Evolutionary conservation across 192 early-diverging fungal genomes (phyloP), one percentile per base, ranked within the genome.

Genomic region (Geosiphon pyriformis): DNA sequence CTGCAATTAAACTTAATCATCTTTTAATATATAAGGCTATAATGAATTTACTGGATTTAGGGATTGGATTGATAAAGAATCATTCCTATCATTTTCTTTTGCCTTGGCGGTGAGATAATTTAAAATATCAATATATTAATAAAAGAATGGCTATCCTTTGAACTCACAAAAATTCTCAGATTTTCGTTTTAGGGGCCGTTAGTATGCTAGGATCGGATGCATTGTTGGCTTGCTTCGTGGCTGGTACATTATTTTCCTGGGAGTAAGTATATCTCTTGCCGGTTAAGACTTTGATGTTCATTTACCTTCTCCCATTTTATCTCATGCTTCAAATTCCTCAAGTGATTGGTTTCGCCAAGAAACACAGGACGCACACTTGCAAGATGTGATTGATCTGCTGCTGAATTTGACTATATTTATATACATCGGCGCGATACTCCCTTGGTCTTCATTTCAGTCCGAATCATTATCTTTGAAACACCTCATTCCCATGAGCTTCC

Each of bases 341-440:
- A 77, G 76, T 59, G 88, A 87, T 55, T 97, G 93, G 93, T 97
- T 92, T 73, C 83, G 85, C 22, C 67, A 86, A 22, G 88, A 93
- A 57, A 85, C 87, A 3, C 72, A 85, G 48, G 86, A 88, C 47
- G 83, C 89, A 0, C 83, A 90, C 15, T 75, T 95, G n/a, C 88
- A 90, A 59, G 90, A 94, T 67, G 87, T 87, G 2, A 77, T 98
- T 25, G 94, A 94, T 72, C 79, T 82, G 48, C 69, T 98, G 10
- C 70, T 96, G 57, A 95, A 92, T 69, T 72, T 92, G 69, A 74
- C 89, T 3, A 91, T 90, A 50, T 98, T 98, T 73, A 80, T 94
- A n/a, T 97, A 88, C 65, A 87, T 93, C 71, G 92, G 91, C n/a
- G 72, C 85, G 0, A 80, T 84, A 3, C 83, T 91, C 18, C 91